These are phyloP conservation scores for Phytophthora kernoviae DNA, from an alignment of 352 stramenopile genomes.

Conservation along the genomic window DNA sequence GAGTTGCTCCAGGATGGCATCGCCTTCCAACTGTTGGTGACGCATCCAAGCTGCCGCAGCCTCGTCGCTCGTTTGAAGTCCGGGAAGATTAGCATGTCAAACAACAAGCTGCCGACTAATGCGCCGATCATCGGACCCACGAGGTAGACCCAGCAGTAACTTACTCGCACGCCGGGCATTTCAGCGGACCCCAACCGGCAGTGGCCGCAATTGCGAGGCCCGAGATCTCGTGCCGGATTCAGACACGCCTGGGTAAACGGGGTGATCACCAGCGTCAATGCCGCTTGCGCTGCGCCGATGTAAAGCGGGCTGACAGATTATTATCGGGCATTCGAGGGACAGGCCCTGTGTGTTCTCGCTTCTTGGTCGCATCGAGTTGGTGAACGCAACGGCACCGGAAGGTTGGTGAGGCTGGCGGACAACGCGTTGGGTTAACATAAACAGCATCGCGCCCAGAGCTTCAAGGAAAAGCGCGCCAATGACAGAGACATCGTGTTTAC, in stretches of 20 bases:
- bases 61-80: slow-evolving; percentile 30
- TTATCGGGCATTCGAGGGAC: slow-evolving; percentile 10
- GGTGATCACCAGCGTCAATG: slow-evolving; percentile 55
- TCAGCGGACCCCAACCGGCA: slow-evolving; percentile 58
- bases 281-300: slow-evolving; percentile 55
- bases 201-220: slow-evolving; percentile 57
- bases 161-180: slow-evolving; percentile 42
- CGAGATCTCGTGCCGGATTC: slow-evolving; percentile 83
- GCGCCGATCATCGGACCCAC: slow-evolving; percentile 62
- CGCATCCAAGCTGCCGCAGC: slow-evolving; percentile 31
- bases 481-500: slow-evolving; percentile 37
- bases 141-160: slow-evolving; percentile 73
- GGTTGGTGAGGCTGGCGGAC: slow-evolving; percentile 40
- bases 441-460: slow-evolving; percentile 56
- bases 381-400: slow-evolving; percentile 24
- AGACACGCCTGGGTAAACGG: slow-evolving; percentile 75
- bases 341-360: slow-evolving; percentile 13
- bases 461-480: slow-evolving; percentile 57
- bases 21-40: slow-evolving; percentile 32
- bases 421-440: slow-evolving; percentile 67
- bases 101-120: slow-evolving; percentile 53
- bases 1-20: slow-evolving; percentile 37
- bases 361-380: slow-evolving; percentile 2
- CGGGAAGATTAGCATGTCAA: slow-evolving; percentile 49
- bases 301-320: slow-evolving; percentile 41